phyloP scores from a whole-genome alignment of 2,329 filamentous ascomycete genomes.

The Samsoniella hepiali region DNA sequence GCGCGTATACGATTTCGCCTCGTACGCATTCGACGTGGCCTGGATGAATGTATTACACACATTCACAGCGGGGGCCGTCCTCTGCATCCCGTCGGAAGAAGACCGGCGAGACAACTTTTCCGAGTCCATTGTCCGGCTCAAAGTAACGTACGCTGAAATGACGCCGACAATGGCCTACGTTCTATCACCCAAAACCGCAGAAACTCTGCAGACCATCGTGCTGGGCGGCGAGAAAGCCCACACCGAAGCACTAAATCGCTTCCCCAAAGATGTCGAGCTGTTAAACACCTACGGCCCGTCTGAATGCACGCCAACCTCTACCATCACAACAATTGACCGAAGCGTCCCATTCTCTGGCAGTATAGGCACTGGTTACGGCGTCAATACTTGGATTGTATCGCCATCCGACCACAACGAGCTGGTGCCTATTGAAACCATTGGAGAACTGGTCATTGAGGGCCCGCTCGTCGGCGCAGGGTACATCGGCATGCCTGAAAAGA shows the following conservation, averaged over 20 bases:
- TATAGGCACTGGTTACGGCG: slow-evolving; percentile 14
- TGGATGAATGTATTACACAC: slow-evolving; percentile 26
- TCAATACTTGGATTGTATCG: slow-evolving; percentile 38
- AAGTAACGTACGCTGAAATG: slow-evolving; percentile 21
- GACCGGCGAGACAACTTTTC: slow-evolving; percentile 22
- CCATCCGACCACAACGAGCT: slow-evolving; percentile 27
- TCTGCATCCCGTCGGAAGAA: slow-evolving; percentile 24
- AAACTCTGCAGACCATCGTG: slow-evolving; percentile 12
- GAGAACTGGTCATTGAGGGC: slow-evolving; percentile 47
- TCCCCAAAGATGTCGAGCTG: slow-evolving; percentile 33
- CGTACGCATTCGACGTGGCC: slow-evolving; percentile 22
- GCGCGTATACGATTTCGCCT: slow-evolving; percentile 21
- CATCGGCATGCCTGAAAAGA: slow-evolving; percentile 21
- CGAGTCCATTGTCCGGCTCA: slow-evolving; percentile 20
- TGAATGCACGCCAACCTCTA: slow-evolving; percentile 43
- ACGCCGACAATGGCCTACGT: slow-evolving; percentile 18
- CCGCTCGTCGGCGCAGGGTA: slow-evolving; percentile 49
- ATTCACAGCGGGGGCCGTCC: slow-evolving; percentile 25
- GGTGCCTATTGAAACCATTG: slow-evolving; percentile 27
- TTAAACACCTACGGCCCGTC: slow-evolving; percentile 46
- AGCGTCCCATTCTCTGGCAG: slow-evolving; percentile 18
- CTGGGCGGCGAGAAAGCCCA: slow-evolving; percentile 27
- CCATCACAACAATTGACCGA: slow-evolving; percentile 35
- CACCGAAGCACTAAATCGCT: slow-evolving; percentile 46
- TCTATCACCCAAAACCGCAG: slow-evolving; percentile 1